phyloP scores from a whole-genome alignment of 768 basidiomycete species.

The Auricularia sp. region DNA sequence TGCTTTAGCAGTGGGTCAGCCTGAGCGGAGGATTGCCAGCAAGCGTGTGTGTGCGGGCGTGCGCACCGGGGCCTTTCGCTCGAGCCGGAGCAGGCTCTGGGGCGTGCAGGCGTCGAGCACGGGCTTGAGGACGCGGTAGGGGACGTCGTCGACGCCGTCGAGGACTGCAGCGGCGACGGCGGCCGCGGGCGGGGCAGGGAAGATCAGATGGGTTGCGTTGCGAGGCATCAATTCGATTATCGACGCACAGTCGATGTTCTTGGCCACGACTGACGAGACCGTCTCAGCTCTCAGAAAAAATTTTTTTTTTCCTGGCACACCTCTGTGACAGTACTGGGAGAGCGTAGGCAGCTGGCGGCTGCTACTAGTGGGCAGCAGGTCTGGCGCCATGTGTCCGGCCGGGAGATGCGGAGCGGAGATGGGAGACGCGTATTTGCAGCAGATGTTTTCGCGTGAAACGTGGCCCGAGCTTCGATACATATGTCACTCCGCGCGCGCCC shows the following conservation, averaged over 20 bases:
- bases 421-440: not conserved
- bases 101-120: conserved; percentile 64
- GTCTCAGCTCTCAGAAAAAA: not conserved
- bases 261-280: not conserved
- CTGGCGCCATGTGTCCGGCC: not conserved
- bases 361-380: not conserved
- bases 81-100: conserved; percentile 59
- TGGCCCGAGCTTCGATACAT: not conserved
- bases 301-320: not conserved
- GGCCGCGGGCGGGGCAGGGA: too few species aligned
- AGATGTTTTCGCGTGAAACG: not conserved
- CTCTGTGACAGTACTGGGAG: conserved; percentile 52
- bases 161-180: conserved; percentile 30
- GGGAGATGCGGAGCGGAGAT: not conserved
- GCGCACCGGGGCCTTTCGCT: conserved; percentile 61
- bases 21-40: not conserved
- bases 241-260: conserved; percentile 7
- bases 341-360: conserved; percentile 36
- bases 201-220: conserved; percentile 30
- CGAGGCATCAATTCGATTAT: conserved; percentile 7
- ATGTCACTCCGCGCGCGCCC: not conserved
- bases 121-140: conserved; percentile 57
- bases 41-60: not conserved
- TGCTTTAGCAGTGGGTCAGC: conserved; percentile 7
- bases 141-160: conserved; percentile 30